Conservation (phyloP, 2,329 filamentous ascomycete species). For the Coniochaeta sp. region DNA sequence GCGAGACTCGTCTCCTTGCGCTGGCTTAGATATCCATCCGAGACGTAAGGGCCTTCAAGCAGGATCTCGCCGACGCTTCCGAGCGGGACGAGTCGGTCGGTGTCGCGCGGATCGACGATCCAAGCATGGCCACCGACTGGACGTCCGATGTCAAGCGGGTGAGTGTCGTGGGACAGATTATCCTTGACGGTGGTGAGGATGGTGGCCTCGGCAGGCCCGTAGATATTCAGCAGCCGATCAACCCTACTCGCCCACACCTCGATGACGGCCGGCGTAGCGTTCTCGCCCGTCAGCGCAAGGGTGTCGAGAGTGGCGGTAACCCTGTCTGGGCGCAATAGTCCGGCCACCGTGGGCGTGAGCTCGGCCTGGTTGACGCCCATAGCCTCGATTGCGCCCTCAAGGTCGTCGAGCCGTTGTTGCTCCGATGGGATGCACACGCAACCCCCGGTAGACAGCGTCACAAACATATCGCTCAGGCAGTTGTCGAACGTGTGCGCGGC, state of each 20-base stretch:
- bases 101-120: constrained; percentile 18
- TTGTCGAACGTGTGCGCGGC: constrained; percentile 28
- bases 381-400: constrained; percentile 16
- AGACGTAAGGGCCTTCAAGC: not conserved
- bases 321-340: constrained; percentile 10
- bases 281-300: constrained; percentile 11
- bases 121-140: constrained; percentile 13
- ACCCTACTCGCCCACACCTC: constrained; percentile 7
- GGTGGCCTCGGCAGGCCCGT: constrained; percentile 11
- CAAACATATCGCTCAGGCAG: constrained; percentile 26
- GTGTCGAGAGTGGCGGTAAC: constrained; percentile 9
- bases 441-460: constrained; percentile 25
- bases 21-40: not conserved
- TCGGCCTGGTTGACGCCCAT: constrained; percentile 10
- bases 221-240: constrained; percentile 6
- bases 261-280: constrained; percentile 5
- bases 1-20: constrained; percentile 30
- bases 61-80: not conserved
- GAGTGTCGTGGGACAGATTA: not conserved
- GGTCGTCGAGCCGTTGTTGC: constrained; percentile 24
- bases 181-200: not conserved
- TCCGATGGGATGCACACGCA: constrained; percentile 30
- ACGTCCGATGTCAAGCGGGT: constrained; percentile 8
- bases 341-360: constrained; percentile 13
- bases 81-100: constrained; percentile 4